Evolutionary conservation across 2,329 filamentous ascomycete genomes (phyloP), one percentile per base, ranked within the genome.

Genomic region (Ambrosiella xylebori): DNA sequence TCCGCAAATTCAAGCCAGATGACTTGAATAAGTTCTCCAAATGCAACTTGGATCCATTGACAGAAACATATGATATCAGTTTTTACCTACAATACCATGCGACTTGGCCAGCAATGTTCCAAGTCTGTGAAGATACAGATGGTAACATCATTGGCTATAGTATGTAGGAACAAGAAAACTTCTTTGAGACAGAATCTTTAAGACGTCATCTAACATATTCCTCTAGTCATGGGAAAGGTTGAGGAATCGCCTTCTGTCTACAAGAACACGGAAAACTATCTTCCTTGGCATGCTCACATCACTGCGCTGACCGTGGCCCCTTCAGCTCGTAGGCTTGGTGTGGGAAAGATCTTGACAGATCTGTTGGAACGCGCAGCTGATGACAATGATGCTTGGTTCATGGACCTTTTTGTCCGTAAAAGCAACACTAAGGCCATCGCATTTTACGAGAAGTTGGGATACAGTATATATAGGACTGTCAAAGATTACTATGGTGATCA

Each of bases 201-300:
- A 27, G 27, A 27, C 3, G 4, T 27, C 37, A 9, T n/a, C 52
- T 54, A 54, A 40, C 38, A 41, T 12, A 9, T n/a, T 49, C 6
- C 49, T n/a, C 63, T 27, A 95, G 90, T 98, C 68, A 95, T 98
- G 80, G 93, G 91, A 67, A 98, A 98, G 74, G 80, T 95, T 61
- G 91, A 97, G 74, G 84, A 88, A 63, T 94, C 88, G 57, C 85
- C 86, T 13, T 76, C 86, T 50, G 81, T 82, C 57, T 80, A 86
- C 68, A 77, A 81, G 61, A 82, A 82, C 65, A 93, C 88, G 54
- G 78, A 84, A 65, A 89, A 96, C 72, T 95, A 94, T 72, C 84
- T 95, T n/a, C 91, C 91, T n/a, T 97, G 89, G 88, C 93, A 98
- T 73, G 91, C 89, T 17, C 93, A 98, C 71, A 95, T 98, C 67